phyloP scores from a whole-genome alignment of 129 eudicot species.

The Sambucus nigra region DNA sequence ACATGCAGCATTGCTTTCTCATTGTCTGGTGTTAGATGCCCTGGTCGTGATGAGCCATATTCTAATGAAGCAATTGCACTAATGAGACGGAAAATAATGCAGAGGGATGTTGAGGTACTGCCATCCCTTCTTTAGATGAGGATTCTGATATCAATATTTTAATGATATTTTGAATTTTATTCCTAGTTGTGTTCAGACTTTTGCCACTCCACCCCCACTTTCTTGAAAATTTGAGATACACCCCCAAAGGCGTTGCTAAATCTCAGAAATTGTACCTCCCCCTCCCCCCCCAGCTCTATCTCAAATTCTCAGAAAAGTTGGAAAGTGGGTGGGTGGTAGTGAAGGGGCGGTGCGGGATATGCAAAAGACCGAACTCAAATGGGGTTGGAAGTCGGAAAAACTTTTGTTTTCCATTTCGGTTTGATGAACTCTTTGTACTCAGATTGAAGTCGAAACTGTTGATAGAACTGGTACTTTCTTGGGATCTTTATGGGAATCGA shows the following conservation, averaged over 20 bases:
- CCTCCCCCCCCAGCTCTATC: no score
- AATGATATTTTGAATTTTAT: neutral
- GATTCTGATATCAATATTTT: neutral
- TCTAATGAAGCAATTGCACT: conserved; percentile 85
- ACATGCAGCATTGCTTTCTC: conserved; percentile 93
- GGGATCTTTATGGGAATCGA: conserved; percentile 90
- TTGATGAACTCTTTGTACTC: conserved; percentile 7
- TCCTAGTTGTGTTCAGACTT: no score
- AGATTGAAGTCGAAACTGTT: conserved; percentile 96
- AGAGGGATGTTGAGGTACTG: conserved; percentile 96
- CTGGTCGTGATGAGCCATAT: conserved; percentile 94
- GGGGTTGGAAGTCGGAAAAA: no score
- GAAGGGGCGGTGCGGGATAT: no score
- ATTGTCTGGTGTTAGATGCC: conserved; percentile 90
- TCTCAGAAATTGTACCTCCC: no score
- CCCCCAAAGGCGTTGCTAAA: no score
- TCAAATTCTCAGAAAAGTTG: no score
- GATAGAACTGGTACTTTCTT: conserved; percentile 97
- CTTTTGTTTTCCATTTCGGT: neutral
- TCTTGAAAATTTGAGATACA: no score
- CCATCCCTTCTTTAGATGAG: conserved; percentile 9
- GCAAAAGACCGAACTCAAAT: no score
- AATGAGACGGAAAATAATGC: conserved; percentile 94
- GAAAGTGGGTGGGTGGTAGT: no score
- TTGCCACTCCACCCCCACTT: no score